A percentile compares a stretch with the other conserved stretches of the same genome.
These are phyloP conservation scores for Galerina marginata DNA, from an alignment of 768 basidiomycete genomes.

Conservation along the genomic window DNA sequence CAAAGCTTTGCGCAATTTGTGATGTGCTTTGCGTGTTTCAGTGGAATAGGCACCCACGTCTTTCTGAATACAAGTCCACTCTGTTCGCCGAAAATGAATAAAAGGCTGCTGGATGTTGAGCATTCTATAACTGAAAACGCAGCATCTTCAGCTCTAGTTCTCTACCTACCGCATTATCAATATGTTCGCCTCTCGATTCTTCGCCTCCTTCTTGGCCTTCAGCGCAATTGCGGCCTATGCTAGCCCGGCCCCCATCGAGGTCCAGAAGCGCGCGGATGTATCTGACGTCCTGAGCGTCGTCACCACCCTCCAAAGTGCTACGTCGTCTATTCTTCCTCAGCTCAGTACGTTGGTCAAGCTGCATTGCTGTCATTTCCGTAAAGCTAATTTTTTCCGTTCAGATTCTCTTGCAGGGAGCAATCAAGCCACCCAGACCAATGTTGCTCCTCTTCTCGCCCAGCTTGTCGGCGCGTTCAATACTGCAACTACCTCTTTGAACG, in stretches of 20 bases:
- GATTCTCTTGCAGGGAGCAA: background rate
- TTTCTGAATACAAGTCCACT: background rate
- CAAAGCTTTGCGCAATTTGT: background rate
- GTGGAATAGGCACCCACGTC: background rate
- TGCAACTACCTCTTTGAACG: background rate
- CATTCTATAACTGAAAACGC: background rate
- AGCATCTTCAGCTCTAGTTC: conserved; percentile 4
- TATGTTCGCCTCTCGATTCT: conserved; percentile 9
- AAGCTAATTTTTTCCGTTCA: background rate
- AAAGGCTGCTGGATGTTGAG: background rate
- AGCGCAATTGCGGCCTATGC: background rate
- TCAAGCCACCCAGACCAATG: background rate
- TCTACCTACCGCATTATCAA: background rate
- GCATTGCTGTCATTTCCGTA: too few relatives aligned
- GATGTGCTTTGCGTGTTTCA: background rate
- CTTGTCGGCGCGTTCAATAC: conserved; percentile 6
- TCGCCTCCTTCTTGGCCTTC: conserved; percentile 6
- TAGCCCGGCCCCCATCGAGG: background rate
- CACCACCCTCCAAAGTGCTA: background rate
- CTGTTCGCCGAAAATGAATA: background rate
- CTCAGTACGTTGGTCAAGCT: conserved; percentile 1
- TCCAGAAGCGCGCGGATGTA: background rate
- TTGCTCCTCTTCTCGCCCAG: conserved; percentile 1
- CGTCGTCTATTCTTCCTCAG: background rate
- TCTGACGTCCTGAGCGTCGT: conserved; percentile 9